These are phyloP conservation scores for Cicer cuneatum DNA, from an alignment of 306 rosid species.

Conservation along the genomic window DNA sequence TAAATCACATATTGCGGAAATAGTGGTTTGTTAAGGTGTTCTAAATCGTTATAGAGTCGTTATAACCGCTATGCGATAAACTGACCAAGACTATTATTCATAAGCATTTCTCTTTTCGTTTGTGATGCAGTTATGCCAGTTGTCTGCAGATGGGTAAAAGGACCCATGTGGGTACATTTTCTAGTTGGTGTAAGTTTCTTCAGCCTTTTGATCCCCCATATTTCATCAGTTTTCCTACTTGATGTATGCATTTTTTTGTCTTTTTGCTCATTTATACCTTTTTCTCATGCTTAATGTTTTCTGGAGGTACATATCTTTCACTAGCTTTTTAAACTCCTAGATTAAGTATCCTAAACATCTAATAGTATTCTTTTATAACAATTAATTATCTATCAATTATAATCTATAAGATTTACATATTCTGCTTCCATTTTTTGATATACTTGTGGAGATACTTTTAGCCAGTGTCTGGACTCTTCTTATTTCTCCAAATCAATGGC, in stretches of 20 bases:
- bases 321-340: constrained; percentile 31
- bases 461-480: neutral
- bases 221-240: neutral
- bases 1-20: no score
- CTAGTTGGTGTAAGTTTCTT: constrained; percentile 78
- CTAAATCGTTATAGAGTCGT: no score
- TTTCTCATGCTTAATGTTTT: constrained; percentile 11
- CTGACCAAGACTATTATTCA: neutral
- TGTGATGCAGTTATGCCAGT: constrained; percentile 82
- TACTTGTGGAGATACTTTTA: neutral
- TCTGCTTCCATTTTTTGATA: neutral
- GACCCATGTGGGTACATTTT: constrained; percentile 97
- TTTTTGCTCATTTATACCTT: constrained; percentile 12
- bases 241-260: constrained; percentile 6
- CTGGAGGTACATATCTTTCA: constrained; percentile 2
- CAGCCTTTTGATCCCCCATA: constrained; percentile 27
- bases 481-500: constrained; percentile 25
- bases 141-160: constrained; percentile 68
- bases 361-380: neutral
- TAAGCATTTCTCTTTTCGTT: constrained; percentile 22
- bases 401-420: constrained; percentile 21
- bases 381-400: constrained; percentile 24
- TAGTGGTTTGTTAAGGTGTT: no score
- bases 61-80: no score
- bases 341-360: constrained; percentile 27